phyloP scores from a whole-genome alignment of 1,284 basidiomycete species.

The Wallemia mellicola region DNA sequence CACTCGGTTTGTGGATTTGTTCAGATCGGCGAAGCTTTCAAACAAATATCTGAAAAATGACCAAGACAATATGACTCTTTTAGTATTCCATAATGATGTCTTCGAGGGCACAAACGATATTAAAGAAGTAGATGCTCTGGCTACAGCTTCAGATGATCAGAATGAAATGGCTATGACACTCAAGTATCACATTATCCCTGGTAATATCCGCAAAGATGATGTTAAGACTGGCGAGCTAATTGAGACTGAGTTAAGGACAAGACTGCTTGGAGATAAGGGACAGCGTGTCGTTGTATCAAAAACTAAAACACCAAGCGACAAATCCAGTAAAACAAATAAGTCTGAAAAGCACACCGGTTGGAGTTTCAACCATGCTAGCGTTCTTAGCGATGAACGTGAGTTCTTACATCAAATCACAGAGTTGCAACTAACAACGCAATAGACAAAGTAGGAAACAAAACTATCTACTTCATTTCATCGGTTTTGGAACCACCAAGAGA shows the following conservation, averaged over 20 bases:
- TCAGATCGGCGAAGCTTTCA: constrained; percentile 50
- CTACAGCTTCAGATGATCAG: too few relatives aligned
- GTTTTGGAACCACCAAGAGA: constrained; percentile 55
- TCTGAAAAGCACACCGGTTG: constrained; percentile 11
- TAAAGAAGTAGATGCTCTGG: too few relatives aligned
- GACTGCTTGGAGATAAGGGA: constrained; percentile 29
- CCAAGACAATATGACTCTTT: constrained; percentile 15
- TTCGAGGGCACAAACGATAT: constrained; percentile 18
- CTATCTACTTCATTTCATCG: constrained; percentile 70
- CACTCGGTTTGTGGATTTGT: constrained; percentile 56
- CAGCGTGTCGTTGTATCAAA: constrained; percentile 43
- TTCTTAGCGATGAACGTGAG: constrained; percentile 45
- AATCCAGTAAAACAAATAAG: not conserved
- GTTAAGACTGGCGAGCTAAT: constrained; percentile 42
- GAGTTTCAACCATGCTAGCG: constrained; percentile 54
- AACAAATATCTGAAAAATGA: constrained; percentile 14
- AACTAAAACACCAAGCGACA: constrained; percentile 4
- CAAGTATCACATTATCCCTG: constrained; percentile 59
- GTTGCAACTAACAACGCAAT: constrained; percentile 2
- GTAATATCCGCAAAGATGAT: constrained; percentile 34
- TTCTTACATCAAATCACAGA: constrained; percentile 3
- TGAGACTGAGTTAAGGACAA: constrained; percentile 41
- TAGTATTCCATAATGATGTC: constrained; percentile 70
- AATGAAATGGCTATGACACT: constrained; percentile 33
- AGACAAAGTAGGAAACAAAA: constrained; percentile 28